Evolutionary conservation across 2,329 filamentous ascomycete genomes (phyloP).

Genomic region (Phoma sp.): DNA sequence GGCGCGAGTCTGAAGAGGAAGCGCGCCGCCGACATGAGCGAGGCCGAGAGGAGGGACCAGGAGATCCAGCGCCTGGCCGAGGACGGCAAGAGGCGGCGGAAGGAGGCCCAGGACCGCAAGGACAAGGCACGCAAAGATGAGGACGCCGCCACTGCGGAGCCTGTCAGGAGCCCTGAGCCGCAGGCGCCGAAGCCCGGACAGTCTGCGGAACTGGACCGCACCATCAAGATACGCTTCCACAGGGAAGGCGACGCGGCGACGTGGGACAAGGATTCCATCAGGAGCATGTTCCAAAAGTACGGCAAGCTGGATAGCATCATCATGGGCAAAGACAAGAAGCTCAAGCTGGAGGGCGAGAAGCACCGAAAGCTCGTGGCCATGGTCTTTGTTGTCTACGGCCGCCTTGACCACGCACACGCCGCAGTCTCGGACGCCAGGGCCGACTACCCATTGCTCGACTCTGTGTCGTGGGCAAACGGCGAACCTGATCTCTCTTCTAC

Average conservation of each 20-base stretch:
- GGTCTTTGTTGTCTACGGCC: conserved; percentile 64
- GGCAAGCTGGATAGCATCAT: conserved; percentile 65
- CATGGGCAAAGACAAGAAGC: conserved; percentile 64
- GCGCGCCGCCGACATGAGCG: conserved; percentile 53
- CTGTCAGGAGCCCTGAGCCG: conserved; percentile 41
- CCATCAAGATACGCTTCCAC: conserved; percentile 65
- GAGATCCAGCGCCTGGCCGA: conserved; percentile 55
- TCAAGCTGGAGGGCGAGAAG: conserved; percentile 56
- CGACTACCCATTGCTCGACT: conserved; percentile 60
- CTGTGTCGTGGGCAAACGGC: conserved; percentile 62
- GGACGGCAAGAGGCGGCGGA: conserved; percentile 61
- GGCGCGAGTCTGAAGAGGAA: conserved; percentile 51
- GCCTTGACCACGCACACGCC: conserved; percentile 65
- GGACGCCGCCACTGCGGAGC: conserved; percentile 51
- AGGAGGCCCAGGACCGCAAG: conserved; percentile 62
- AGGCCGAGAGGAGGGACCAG: conserved; percentile 66
- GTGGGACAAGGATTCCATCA: conserved; percentile 58
- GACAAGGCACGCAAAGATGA: conserved; percentile 62
- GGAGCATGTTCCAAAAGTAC: conserved; percentile 59
- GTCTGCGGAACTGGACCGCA: conserved; percentile 62
- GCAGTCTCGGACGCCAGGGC: conserved; percentile 61
- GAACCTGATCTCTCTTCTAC: conserved; percentile 56
- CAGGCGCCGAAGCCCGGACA: conserved; percentile 36
- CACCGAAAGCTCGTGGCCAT: conserved; percentile 61
- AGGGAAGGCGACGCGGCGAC: conserved; percentile 54